Evolutionary conservation across 805 yeast species (phyloP), one percentile per base, ranked within the genome.

Genomic region (Zygosaccharomyces bisporus): DNA sequence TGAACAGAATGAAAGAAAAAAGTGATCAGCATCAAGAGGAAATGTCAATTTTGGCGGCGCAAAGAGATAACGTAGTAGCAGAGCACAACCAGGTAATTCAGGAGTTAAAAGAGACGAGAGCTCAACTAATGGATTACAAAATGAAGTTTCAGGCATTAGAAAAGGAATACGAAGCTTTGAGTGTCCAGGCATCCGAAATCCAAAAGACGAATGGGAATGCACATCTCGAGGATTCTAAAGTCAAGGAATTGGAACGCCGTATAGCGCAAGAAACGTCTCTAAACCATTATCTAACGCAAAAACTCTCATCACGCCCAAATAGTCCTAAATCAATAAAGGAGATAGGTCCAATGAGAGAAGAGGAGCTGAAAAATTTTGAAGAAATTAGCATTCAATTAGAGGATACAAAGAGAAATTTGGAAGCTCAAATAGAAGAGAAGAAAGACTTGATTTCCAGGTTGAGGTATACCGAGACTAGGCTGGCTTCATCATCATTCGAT

Each of bases 401-500:
- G 47, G 84, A 80, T 45, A 71, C 69, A 16, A 66, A 72, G 46
- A 80, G 79, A 7, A 56, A 67, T 3, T 53, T 79, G 41, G 67
- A 77, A 34, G 74, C 69, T 29, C 81, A 77, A 53, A 54, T 64
- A 7, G 66, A 66, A 23, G 70, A 66, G 16, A 69, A 68, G 36
- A 60, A 69, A 54, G 60, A 74, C 64, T 59, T 82, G 34, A 66
- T 70, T 18, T 79, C 83, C 35, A 87, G 83, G 47, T 56, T 82
- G 41, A 72, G 74, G 24, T 66, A 83, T 53, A 62, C 85, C 10
- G 83, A 81, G 51, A 75, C 81, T 1, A 72, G 86, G 53, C 59
- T 80, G n/a, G 81, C 83, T 2, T 72, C 82, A n/a, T 82, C 80
- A 39, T 71, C 81, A 5, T 76, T 77, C 49, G 83, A 79, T 43